A percentile compares a stretch with the other conserved stretches of the same genome.
Evolutionary conservation across 2,329 filamentous ascomycete species (phyloP).

Genomic region (Ascochyta rabiei): DNA sequence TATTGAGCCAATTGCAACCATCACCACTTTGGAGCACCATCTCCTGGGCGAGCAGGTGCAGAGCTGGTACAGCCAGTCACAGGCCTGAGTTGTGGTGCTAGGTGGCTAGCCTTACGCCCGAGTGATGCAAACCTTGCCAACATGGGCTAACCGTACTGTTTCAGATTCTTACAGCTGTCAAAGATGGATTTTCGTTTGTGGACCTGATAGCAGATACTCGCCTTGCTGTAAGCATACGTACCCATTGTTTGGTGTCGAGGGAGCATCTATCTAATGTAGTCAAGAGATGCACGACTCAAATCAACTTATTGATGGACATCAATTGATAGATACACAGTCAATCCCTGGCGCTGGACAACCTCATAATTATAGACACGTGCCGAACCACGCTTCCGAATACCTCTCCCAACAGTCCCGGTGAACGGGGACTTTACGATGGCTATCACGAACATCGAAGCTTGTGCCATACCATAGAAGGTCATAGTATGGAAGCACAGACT

Average conservation of each 20-base stretch:
- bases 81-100: neutral
- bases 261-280: too few relatives aligned
- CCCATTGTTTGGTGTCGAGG: neutral
- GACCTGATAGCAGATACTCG: neutral
- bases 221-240: neutral
- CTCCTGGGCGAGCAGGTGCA: slow-evolving; percentile 9
- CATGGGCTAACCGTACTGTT: neutral
- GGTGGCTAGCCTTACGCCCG: neutral
- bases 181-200: neutral
- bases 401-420: slow-evolving; percentile 11
- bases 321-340: too few relatives aligned
- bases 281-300: too few relatives aligned
- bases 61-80: neutral
- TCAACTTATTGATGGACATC: neutral
- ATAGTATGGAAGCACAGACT: slow-evolving; percentile 9
- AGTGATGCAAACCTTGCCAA: neutral
- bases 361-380: neutral
- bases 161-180: slow-evolving; percentile 6
- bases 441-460: slow-evolving; percentile 20
- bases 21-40: neutral
- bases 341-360: too few relatives aligned
- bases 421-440: slow-evolving; percentile 20
- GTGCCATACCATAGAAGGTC: slow-evolving; percentile 16
- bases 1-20: neutral
- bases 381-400: slow-evolving; percentile 3